A percentile compares a stretch with the other conserved stretches of the same genome.
Evolutionary conservation across 441 rosid species (phyloP).

Genomic region (Dalechampia spathulata): DNA sequence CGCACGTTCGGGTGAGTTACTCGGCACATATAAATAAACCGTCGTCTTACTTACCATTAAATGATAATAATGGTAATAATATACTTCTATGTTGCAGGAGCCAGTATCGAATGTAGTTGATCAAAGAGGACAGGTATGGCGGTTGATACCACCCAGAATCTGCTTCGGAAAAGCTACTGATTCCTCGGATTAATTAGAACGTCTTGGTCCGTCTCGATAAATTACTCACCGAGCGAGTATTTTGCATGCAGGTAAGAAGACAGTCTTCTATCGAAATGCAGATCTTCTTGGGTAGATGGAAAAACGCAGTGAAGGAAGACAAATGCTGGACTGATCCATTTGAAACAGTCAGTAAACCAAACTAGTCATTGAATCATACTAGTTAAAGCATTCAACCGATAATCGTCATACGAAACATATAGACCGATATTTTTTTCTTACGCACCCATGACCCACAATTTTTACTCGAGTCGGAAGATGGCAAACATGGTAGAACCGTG

Average conservation of each 20-base stretch:
- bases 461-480: not conserved
- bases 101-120: constrained; percentile 33
- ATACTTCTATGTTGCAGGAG: constrained; percentile 30
- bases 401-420: not conserved
- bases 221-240: not conserved
- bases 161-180: not conserved
- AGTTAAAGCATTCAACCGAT: not conserved
- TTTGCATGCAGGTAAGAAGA: constrained; percentile 50
- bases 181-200: too few species aligned
- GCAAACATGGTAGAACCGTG: not conserved
- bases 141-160: not conserved
- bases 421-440: not conserved
- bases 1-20: not conserved
- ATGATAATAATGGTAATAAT: too few species aligned
- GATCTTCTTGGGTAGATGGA: constrained; percentile 62
- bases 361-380: constrained; percentile 14
- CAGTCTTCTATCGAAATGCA: constrained; percentile 70
- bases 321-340: constrained; percentile 83
- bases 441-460: not conserved
- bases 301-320: constrained; percentile 48
- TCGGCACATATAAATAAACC: not conserved
- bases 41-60: too few species aligned
- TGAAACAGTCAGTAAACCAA: constrained; percentile 20
- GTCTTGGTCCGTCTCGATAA: not conserved
- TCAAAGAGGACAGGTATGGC: constrained; percentile 50